These are phyloP conservation scores for Capsicum chinense DNA, from an alignment of 257 asterid species.

Conservation along the genomic window DNA sequence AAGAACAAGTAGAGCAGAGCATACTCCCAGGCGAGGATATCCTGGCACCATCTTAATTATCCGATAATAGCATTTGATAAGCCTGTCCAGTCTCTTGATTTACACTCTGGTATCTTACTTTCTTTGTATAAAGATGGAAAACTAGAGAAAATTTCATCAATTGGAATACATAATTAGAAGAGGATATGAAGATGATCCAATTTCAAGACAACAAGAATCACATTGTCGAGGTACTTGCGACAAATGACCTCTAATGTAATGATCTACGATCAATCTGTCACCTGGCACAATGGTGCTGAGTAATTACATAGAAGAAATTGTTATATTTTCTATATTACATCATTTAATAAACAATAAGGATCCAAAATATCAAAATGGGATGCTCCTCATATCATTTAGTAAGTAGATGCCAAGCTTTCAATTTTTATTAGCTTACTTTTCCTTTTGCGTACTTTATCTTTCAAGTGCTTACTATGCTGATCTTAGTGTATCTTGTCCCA, in stretches of 20 bases:
- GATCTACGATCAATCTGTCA: constrained; percentile 83
- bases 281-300: constrained; percentile 68
- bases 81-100: too few relatives aligned
- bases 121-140: too few relatives aligned
- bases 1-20: too few relatives aligned
- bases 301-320: constrained; percentile 80
- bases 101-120: too few relatives aligned
- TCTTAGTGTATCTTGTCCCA: constrained; percentile 73
- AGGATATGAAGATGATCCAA: constrained; percentile 80
- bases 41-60: too few relatives aligned
- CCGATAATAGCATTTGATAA: too few relatives aligned
- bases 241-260: constrained; percentile 88
- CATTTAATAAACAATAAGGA: constrained; percentile 76
- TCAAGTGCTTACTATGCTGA: constrained; percentile 19
- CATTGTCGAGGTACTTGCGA: constrained; percentile 88
- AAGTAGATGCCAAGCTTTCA: constrained; percentile 54
- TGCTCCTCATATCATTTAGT: constrained; percentile 83
- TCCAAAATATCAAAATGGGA: constrained; percentile 91
- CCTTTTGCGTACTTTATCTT: not conserved
- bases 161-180: constrained; percentile 92
- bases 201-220: constrained; percentile 87
- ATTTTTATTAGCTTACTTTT: not conserved
- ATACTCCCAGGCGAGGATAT: too few relatives aligned
- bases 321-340: constrained; percentile 78
- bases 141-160: too few relatives aligned